Conservation (phyloP, 1,139 yeast genomes). For the Pichia sorboxylosa region DNA sequence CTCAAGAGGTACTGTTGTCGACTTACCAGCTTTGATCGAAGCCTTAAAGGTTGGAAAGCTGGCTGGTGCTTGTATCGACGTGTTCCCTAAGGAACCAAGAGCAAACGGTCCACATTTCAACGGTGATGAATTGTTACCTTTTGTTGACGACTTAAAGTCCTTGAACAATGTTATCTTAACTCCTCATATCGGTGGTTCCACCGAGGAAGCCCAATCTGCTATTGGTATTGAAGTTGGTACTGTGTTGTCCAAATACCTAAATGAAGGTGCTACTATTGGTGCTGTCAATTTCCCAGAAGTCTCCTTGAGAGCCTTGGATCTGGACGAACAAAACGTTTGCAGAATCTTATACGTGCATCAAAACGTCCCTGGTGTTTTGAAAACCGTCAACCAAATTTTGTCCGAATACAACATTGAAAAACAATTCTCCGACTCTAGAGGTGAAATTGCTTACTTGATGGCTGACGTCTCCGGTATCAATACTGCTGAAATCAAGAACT, state of each 20-base stretch:
- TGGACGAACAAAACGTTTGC: constrained; percentile 79
- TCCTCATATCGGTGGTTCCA: constrained; percentile 98
- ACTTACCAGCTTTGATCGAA: constrained; percentile 82
- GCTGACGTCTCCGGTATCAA: constrained; percentile 91
- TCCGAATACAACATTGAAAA: constrained; percentile 94
- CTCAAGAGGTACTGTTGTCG: constrained; percentile 95
- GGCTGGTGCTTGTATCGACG: constrained; percentile 97
- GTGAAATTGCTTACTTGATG: constrained; percentile 94
- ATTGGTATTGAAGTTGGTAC: constrained; percentile 93
- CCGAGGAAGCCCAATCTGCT: constrained; percentile 97
- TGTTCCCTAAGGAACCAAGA: constrained; percentile 95
- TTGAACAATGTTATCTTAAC: constrained; percentile 84
- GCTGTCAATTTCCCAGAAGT: constrained; percentile 99
- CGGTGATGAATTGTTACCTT: constrained; percentile 53
- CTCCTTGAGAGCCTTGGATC: constrained; percentile 73
- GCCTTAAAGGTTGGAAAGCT: constrained; percentile 90
- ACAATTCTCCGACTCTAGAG: constrained; percentile 92
- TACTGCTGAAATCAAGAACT: constrained; percentile 66
- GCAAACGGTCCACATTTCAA: constrained; percentile 83
- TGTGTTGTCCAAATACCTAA: constrained; percentile 78
- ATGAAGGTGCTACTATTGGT: constrained; percentile 93
- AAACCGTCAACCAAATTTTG: constrained; percentile 91
- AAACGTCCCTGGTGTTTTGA: constrained; percentile 97
- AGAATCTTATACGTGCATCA: constrained; percentile 94
- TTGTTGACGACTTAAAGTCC: constrained; percentile 75